Base-by-base conservation (phyloP, 768 basidiomycete species). In the Hericium erinaceus region DNA sequence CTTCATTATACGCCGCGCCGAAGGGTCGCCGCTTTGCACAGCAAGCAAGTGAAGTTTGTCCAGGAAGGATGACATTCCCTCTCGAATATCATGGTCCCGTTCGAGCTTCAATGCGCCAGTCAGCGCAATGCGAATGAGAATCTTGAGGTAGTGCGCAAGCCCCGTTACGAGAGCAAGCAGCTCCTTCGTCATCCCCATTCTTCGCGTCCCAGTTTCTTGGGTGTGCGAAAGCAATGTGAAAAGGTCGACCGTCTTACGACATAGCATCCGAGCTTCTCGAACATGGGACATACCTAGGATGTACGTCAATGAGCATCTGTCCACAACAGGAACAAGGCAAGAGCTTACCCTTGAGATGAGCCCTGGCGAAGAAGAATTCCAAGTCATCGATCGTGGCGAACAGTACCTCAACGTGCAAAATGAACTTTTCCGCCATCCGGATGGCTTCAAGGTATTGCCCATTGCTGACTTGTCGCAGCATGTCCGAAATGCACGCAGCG, bases 131-230 rank as follows among this genome's bases (percentile, higher is more conserved):
- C 97, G 89, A 62, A 99, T 99, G 55, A 99, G 84, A 72, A 99
- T 98, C 77, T 99, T 99, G 68, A 99, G 85, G 72, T 99, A 98
- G 72, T 99, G 97, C 5, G 97, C 97, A 39, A 99, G 79, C n/a
- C 97, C 95, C 0, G 97, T 99, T 61, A 99, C 97, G 51, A 99
- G 84, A 16, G 95, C 93, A 39, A 98, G 84, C 12, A 99, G 77
- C 65, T 98, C 97, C 72, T 98, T 92, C 16, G 95, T 98, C 86
- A 98, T 95, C 54, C 89, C 91, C 84, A 93, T 92, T 65, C 92
- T 77, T 58, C 89, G 85, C 12, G 90, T 82, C 39, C 90, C 91
- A 3, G 92, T 89, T 69, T 95, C 92, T 71, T 95, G 93, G 22
- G 93, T 95, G 70, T 95, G 93, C 7, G 95, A 98, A 50, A 99